phyloP scores from a whole-genome alignment of 2,329 filamentous ascomycete genomes.

The Diaporthe sp. region DNA sequence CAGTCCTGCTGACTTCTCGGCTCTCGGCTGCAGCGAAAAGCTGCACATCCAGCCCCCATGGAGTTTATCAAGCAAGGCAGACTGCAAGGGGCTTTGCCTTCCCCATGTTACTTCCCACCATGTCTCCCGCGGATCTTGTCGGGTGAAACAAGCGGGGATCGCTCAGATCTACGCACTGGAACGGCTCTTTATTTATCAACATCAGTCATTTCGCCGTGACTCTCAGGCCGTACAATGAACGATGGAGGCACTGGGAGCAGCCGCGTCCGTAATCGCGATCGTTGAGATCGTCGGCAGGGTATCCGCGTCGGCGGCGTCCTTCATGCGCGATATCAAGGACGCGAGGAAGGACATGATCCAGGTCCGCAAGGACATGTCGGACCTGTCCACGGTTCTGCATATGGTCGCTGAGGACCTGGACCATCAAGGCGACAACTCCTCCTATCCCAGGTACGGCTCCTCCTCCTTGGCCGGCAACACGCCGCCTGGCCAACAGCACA shows the following conservation, averaged over 20 bases:
- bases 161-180: neutral
- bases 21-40: too few species aligned
- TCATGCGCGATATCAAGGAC: constrained; percentile 31
- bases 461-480: neutral
- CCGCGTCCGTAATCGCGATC: constrained; percentile 1
- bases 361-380: constrained; percentile 24
- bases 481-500: neutral
- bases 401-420: constrained; percentile 16
- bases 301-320: neutral
- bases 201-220: neutral
- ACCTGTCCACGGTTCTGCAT: neutral
- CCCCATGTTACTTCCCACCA: neutral
- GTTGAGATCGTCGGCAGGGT: constrained; percentile 2
- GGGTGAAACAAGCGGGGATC: neutral
- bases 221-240: neutral
- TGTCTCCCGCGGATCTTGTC: neutral
- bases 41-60: too few species aligned
- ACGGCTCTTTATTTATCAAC: rapidly evolving
- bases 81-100: neutral
- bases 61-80: too few species aligned
- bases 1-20: too few species aligned
- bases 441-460: too few species aligned
- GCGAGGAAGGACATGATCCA: constrained; percentile 26
- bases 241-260: constrained; percentile 22
- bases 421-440: neutral